Base-by-base conservation (phyloP, 225 moss, liverwort and hornwort genomes). In the Physcomitrium patens region DNA sequence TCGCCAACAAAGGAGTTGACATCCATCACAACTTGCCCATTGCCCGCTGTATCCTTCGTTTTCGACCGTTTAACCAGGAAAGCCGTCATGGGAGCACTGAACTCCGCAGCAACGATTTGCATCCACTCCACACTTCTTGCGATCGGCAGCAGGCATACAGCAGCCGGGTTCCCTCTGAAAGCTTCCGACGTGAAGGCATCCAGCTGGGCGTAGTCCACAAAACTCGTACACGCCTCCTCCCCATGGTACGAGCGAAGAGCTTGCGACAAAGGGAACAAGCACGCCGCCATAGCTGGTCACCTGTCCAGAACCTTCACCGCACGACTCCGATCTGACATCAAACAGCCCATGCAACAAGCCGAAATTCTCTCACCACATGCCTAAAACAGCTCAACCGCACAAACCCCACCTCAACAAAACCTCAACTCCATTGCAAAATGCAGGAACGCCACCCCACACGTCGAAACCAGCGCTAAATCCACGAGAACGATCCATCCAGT, bases 161-260 rank as follows among this genome's bases (percentile, higher is more conserved):
- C 82, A 1, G 89, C 84, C 23, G 89, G 86, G 24, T 89, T 89
- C 8, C 89, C 89, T 43, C 68, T 75, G 55, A 86, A 89, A 3
- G 75, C 60, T 47, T 77, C 79, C 53, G 44, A 65, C 3, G 89
- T 75, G 20, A 89, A 89, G 2, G 89, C 89, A 70, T 89, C 84
- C 1, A 89, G 62, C 52, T 53, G 67, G 10, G 85, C 79, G 60
- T 79, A 86, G 60, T 86, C 85, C 42, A 82, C 76, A 15, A 86
- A 31, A n/a, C 72, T 9, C 18, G 11, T 3, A 6, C 37, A 28
- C 7, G 44, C 9, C 12, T 43, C 47, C 8, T 69, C 10, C 12
- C 43, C 77, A 57, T 43, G 43, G 16, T 44, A 64, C 44, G 55
- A 52, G 16, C 19, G 69, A 44, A 79, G 68, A 15, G 76, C 41